Percentiles rank a stretch among this genome's conserved stretches.
phyloP scores from a whole-genome alignment of 495 filamentous ascomycete genomes.

The Venustampulla echinocandica region DNA sequence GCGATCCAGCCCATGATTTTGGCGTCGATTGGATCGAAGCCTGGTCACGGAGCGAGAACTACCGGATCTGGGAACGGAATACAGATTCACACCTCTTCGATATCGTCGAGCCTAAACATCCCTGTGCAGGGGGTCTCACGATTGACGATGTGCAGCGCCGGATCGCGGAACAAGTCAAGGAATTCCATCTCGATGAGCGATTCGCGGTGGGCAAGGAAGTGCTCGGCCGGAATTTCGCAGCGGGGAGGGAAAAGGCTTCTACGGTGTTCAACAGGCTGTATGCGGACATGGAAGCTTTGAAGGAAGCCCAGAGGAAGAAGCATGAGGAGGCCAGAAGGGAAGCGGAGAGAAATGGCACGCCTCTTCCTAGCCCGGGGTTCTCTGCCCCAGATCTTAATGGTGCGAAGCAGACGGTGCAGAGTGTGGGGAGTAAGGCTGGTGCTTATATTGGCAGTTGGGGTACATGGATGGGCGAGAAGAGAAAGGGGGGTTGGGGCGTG shows the following conservation, averaged over 20 bases:
- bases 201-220: constrained; percentile 70
- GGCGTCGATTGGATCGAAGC: constrained; percentile 63
- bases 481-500: constrained; percentile 51
- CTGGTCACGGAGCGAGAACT: constrained; percentile 85
- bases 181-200: constrained; percentile 80
- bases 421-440: constrained; percentile 64
- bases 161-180: constrained; percentile 77
- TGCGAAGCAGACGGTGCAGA: constrained; percentile 58
- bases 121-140: constrained; percentile 85
- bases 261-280: constrained; percentile 79
- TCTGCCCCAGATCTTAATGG: constrained; percentile 50
- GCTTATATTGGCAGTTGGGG: constrained; percentile 93
- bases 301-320: constrained; percentile 69
- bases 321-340: constrained; percentile 41
- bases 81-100: constrained; percentile 86
- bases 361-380: constrained; percentile 12
- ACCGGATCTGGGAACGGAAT: constrained; percentile 63
- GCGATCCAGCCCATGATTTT: constrained; percentile 80
- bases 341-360: constrained; percentile 24
- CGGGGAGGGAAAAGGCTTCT: constrained; percentile 75
- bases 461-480: constrained; percentile 87
- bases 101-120: constrained; percentile 85
- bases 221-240: constrained; percentile 69
- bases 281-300: constrained; percentile 76
- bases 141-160: constrained; percentile 93